Evolutionary conservation across 257 asterid species (phyloP).

Genomic region (Anisodus acutangulus): DNA sequence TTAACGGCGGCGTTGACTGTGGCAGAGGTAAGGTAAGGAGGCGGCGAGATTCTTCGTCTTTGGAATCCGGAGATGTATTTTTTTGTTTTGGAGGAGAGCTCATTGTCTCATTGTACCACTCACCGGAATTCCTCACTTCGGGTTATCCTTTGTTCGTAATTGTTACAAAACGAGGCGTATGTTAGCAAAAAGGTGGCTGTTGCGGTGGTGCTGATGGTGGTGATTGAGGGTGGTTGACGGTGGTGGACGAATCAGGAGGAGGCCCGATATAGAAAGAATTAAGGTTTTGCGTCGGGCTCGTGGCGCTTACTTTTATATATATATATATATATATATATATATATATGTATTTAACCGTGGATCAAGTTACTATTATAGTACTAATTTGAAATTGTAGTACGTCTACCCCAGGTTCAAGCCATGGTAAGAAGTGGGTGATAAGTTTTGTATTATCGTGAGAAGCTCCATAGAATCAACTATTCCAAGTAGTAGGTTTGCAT

Average conservation of each 20-base stretch:
- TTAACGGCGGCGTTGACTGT: slow-evolving; percentile 39
- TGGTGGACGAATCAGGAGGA: neutral
- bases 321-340: neutral
- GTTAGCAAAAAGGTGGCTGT: neutral
- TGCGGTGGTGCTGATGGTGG: neutral
- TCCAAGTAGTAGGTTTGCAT: too few relatives aligned
- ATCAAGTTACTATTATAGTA: neutral
- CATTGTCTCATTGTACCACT: slow-evolving; percentile 44
- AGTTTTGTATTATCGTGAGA: too few relatives aligned
- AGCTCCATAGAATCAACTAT: too few relatives aligned
- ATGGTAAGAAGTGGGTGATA: too few relatives aligned
- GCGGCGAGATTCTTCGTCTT: slow-evolving; percentile 60
- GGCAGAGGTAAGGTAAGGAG: slow-evolving; percentile 46
- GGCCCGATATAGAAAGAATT: neutral
- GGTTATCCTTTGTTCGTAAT: neutral
- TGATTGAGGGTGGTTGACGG: neutral
- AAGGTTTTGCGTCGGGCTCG: slow-evolving; percentile 31
- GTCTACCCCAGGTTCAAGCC: too few relatives aligned
- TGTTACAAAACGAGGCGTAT: too few relatives aligned
- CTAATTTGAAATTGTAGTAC: too few relatives aligned
- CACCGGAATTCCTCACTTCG: neutral
- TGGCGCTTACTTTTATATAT: slow-evolving; percentile 25
- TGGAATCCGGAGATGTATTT: slow-evolving; percentile 42
- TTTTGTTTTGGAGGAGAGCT: slow-evolving; percentile 47
- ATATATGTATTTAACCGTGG: neutral